These are phyloP conservation scores for Lachancea kluyveri DNA, from an alignment of 805 yeast genomes.

Conservation along the genomic window DNA sequence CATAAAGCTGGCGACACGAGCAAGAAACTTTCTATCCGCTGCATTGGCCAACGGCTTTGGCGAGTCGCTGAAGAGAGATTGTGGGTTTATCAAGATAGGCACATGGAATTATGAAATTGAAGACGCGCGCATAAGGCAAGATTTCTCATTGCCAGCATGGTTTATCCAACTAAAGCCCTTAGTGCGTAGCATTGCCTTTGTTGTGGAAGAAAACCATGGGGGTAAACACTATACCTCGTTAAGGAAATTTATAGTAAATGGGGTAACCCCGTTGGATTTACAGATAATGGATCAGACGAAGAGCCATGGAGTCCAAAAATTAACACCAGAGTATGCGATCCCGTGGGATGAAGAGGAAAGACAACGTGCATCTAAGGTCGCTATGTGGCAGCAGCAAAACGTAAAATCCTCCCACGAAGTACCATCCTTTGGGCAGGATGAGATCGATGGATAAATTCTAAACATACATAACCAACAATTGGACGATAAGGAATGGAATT, in stretches of 20 bases:
- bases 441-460: slow-evolving; percentile 11
- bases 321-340: slow-evolving; percentile 19
- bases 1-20: slow-evolving; percentile 16
- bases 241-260: slow-evolving; percentile 37
- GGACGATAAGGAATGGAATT: no score
- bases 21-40: slow-evolving; percentile 1
- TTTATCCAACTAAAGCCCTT: slow-evolving; percentile 26
- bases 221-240: slow-evolving; percentile 32
- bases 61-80: slow-evolving; percentile 14
- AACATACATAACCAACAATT: neutral
- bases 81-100: slow-evolving; percentile 23
- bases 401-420: slow-evolving; percentile 4
- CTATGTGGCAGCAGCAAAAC: slow-evolving; percentile 7
- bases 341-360: slow-evolving; percentile 8
- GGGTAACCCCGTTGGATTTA: slow-evolving; percentile 34
- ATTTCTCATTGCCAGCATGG: slow-evolving; percentile 27
- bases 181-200: slow-evolving; percentile 29
- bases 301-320: slow-evolving; percentile 15
- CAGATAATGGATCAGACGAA: slow-evolving; percentile 16
- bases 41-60: slow-evolving; percentile 18
- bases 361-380: slow-evolving; percentile 7
- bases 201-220: slow-evolving; percentile 32
- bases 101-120: slow-evolving; percentile 24
- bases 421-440: slow-evolving; percentile 31
- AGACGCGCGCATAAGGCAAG: slow-evolving; percentile 23